phyloP scores from a whole-genome alignment of 768 basidiomycete genomes.

The Cyathus striatus region DNA sequence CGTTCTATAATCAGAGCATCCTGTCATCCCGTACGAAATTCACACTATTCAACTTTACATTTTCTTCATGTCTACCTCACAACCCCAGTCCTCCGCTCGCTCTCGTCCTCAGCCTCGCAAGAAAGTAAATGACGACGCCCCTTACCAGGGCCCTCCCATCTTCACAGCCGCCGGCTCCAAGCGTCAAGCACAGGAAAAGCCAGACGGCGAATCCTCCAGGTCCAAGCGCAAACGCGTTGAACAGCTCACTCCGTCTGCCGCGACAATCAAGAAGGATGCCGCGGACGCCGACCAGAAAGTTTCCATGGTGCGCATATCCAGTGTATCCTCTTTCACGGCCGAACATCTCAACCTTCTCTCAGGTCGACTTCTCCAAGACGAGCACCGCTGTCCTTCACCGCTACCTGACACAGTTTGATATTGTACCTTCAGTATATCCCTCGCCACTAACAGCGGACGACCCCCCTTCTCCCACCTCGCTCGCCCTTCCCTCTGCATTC shows the following conservation, averaged over 20 bases:
- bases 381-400: constrained; percentile 61
- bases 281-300: constrained; percentile 32
- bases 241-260: constrained; percentile 17
- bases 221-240: constrained; percentile 72
- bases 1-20: too few species aligned
- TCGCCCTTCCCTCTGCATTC: constrained; percentile 45
- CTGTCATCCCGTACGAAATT: too few species aligned
- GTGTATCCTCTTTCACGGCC: background rate
- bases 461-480: constrained; percentile 62
- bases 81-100: constrained; percentile 27
- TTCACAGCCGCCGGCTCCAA: constrained; percentile 46
- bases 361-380: constrained; percentile 77
- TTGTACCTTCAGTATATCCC: constrained; percentile 66
- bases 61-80: constrained; percentile 29
- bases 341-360: constrained; percentile 4
- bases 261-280: constrained; percentile 26
- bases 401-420: constrained; percentile 70
- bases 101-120: constrained; percentile 61
- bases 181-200: constrained; percentile 60
- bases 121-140: constrained; percentile 63
- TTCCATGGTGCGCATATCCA: constrained; percentile 33
- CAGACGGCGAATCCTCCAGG: constrained; percentile 63
- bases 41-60: background rate
- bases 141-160: constrained; percentile 57
- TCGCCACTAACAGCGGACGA: constrained; percentile 62